Evolutionary conservation across 495 filamentous ascomycete species (phyloP), one percentile per base, ranked within the genome.

Genomic region (Podospora australis): DNA sequence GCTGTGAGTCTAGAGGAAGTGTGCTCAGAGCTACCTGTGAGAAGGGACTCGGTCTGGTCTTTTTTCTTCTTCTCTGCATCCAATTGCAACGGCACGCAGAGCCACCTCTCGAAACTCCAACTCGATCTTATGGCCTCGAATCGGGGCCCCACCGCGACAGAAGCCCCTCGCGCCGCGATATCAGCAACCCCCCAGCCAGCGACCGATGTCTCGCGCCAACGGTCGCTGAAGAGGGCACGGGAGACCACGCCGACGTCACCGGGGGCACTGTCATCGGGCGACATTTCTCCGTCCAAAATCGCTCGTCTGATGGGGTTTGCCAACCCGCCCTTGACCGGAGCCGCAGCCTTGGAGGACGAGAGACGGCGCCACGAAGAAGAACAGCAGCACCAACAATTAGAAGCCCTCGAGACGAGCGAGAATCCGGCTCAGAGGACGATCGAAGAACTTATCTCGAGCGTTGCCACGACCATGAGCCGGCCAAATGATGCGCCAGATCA

Each of bases 301-400:
- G 75, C 77, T 23, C 67, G 71, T 20, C 66, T 77, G 45, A 64
- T 62, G 48, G 51, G 64, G 32, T 68, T 72, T 11, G 70, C 80
- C 13, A 70, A 70, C 17, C 59, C 64, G 23, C 63, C 50, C 9
- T 36, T 80, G 26, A 81, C 78, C 9, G 78, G 71, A 28, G 76
- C 74, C n/a, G 73, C 71, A 38, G 77, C 72, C 22, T 52, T 80
- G 46, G 76, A 74, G 40, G 80, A 82, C 39, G 68, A 81, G 50
- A 73, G 63, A 44, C 67, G 68, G 25, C 66, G 62, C 41, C 66
- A 68, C 34, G 75, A 80, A 50, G 75, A 81, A 34, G 67, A 70
- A 8, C 63, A 67, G 23, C 57, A 78, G 40, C 64, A 67, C 14
- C 62, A 70, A 26, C 60, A 53, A 24, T 45, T 64, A 32, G 63